These are phyloP conservation scores for Dipodascus albidus DNA, from an alignment of 805 yeast genomes.

Conservation along the genomic window DNA sequence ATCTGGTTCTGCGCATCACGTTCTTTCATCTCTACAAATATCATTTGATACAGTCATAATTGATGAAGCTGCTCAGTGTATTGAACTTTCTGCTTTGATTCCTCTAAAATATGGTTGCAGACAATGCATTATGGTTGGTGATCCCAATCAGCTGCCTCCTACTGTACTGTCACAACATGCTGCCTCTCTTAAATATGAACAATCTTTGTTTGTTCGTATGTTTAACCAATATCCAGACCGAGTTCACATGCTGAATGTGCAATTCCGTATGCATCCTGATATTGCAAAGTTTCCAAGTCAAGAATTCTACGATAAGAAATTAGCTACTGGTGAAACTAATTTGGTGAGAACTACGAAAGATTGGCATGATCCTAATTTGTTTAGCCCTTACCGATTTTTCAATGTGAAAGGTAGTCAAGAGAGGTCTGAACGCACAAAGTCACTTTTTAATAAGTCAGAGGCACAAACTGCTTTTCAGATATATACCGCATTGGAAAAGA, in stretches of 20 bases:
- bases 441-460: slow-evolving; percentile 61
- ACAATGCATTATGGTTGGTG: slow-evolving; percentile 94
- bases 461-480: slow-evolving; percentile 64
- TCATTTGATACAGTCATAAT: slow-evolving; percentile 83
- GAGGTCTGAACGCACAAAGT: slow-evolving; percentile 51
- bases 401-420: slow-evolving; percentile 56
- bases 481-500: slow-evolving; percentile 37
- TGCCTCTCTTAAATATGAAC: slow-evolving; percentile 68
- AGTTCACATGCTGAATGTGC: slow-evolving; percentile 72
- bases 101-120: slow-evolving; percentile 87
- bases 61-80: slow-evolving; percentile 97
- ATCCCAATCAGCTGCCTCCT: slow-evolving; percentile 96
- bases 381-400: slow-evolving; percentile 72
- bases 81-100: slow-evolving; percentile 81
- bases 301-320: slow-evolving; percentile 63
- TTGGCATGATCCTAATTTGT: slow-evolving; percentile 54
- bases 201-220: slow-evolving; percentile 90
- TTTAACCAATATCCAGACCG: slow-evolving; percentile 49
- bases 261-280: slow-evolving; percentile 95
- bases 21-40: slow-evolving; percentile 61
- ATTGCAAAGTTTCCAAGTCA: slow-evolving; percentile 79
- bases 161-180: slow-evolving; percentile 89
- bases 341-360: slow-evolving; percentile 42
- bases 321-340: slow-evolving; percentile 76
- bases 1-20: slow-evolving; percentile 90